phyloP scores from a whole-genome alignment of 345 rosid species.

The Dovyalis caffra region DNA sequence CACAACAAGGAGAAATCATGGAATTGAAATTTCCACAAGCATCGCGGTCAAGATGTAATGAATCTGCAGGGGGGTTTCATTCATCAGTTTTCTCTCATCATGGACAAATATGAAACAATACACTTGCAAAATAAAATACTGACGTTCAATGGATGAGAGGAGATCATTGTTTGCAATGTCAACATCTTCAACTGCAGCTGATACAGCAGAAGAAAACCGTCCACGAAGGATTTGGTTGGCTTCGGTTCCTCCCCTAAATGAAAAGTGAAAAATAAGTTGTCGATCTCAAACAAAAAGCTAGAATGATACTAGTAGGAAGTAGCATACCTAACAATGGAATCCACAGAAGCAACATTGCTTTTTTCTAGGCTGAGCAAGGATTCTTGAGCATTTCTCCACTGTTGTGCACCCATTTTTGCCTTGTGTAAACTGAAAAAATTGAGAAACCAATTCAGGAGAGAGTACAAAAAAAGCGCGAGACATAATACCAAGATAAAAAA shows the following conservation, averaged over 20 bases:
- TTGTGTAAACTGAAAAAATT: slow-evolving; percentile 59
- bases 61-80: slow-evolving; percentile 47
- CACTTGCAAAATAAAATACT: slow-evolving; percentile 34
- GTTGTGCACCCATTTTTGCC: slow-evolving; percentile 71
- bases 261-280: background rate
- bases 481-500: slow-evolving; percentile 2
- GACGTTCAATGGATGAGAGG: slow-evolving; percentile 70
- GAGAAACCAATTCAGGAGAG: slow-evolving; percentile 19
- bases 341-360: slow-evolving; percentile 78
- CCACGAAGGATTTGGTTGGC: slow-evolving; percentile 62
- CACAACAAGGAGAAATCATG: slow-evolving; percentile 78
- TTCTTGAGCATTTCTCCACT: slow-evolving; percentile 88
- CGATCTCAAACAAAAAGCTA: slow-evolving; percentile 5
- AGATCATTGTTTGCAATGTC: slow-evolving; percentile 61
- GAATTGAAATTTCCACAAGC: slow-evolving; percentile 83
- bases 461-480: background rate
- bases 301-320: slow-evolving; percentile 6
- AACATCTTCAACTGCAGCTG: slow-evolving; percentile 62
- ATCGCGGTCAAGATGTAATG: slow-evolving; percentile 82
- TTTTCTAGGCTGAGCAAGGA: slow-evolving; percentile 76
- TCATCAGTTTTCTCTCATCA: slow-evolving; percentile 5
- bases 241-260: slow-evolving; percentile 68
- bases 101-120: background rate
- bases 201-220: slow-evolving; percentile 71
- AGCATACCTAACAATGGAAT: slow-evolving; percentile 77